Evolutionary conservation across 1,139 yeast species (phyloP).

Genomic region (Yamadazyma aaseri): DNA sequence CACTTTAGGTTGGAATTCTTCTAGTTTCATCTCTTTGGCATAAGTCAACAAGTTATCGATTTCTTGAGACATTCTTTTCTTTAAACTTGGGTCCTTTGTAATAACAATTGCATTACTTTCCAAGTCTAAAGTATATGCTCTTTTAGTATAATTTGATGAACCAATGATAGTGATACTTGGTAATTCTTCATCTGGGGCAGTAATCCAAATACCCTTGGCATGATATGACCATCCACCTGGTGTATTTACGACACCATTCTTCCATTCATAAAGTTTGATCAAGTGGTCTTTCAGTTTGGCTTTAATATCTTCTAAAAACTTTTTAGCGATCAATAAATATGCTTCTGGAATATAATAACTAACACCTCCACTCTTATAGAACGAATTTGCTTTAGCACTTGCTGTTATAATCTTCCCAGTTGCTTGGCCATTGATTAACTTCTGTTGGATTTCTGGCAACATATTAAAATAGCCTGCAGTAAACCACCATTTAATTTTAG

Average conservation of each 20-base stretch:
- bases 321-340: slow-evolving; percentile 71
- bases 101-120: slow-evolving; percentile 83
- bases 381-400: slow-evolving; percentile 90
- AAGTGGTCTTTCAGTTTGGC: slow-evolving; percentile 41
- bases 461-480: slow-evolving; percentile 98
- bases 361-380: slow-evolving; percentile 79
- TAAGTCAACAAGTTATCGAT: slow-evolving; percentile 57
- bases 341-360: slow-evolving; percentile 86
- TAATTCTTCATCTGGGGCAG: slow-evolving; percentile 51
- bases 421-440: slow-evolving; percentile 59
- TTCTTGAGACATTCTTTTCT: slow-evolving; percentile 58
- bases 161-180: slow-evolving; percentile 86
- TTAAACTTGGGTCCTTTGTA: slow-evolving; percentile 65
- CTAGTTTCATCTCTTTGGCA: slow-evolving; percentile 50
- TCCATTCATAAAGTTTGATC: slow-evolving; percentile 78
- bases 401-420: slow-evolving; percentile 81
- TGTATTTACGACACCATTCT: slow-evolving; percentile 77
- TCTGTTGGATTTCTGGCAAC: slow-evolving; percentile 69
- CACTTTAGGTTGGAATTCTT: slow-evolving; percentile 53
- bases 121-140: slow-evolving; percentile 85
- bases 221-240: slow-evolving; percentile 95
- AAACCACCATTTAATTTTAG: slow-evolving; percentile 71
- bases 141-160: slow-evolving; percentile 86
- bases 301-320: slow-evolving; percentile 59
- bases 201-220: slow-evolving; percentile 95